Base-by-base conservation (phyloP, 257 asterid species). In the Thymus quinquecostatus region DNA sequence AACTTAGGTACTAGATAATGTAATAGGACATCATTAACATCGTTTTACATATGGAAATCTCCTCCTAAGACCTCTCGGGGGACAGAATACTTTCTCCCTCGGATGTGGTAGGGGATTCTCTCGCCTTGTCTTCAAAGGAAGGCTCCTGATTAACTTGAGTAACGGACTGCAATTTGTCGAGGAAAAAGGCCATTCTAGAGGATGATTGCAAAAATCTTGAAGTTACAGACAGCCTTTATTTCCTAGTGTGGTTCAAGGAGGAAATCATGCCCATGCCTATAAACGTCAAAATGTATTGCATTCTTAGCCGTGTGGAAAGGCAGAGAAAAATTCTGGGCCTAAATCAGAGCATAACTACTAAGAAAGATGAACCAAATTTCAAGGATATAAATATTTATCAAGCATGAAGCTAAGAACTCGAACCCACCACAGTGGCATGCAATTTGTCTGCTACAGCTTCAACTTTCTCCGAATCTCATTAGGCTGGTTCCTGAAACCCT, bases 31-130 rank as follows among this genome's bases (percentile, higher is more conserved):
- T 59, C 8, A 72, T 5, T 21, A 21, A 21, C 44, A 33, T 61
- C 70, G 45, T n/a, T 59, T 69, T 44, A 63, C 81, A 50, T 82
- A 95, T 98, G 76, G 82, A 76, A 70, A 6, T 83, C 99, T 89
- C 85, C 92, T 87, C 82, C 99, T 86, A 80, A 92, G 82, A 67
- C 97, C 98, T 78, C 73, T 80, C 79, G 61, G 86, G 79, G 64
- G 92, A 75, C 53, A 60, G 81, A 49, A 77, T 56, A 78, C 70
- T 79, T 60, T 86, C 96, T 65, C 62, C 85, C 28, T 73, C 89
- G 32, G 88, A 60, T 68, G 68, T 79, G 9, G 84, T 30, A 70
- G 84, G 88, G 74, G 87, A 71, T 69, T 77, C 87, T 63, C 45
- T 66, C 56, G 58, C 73, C 70, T 80, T 75, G 66, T 72, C 66